A percentile compares a stretch with the other conserved stretches of the same genome.
These are phyloP conservation scores for Zizania latifolia DNA, from an alignment of 176 grass and related monocot species.

Conservation along the genomic window DNA sequence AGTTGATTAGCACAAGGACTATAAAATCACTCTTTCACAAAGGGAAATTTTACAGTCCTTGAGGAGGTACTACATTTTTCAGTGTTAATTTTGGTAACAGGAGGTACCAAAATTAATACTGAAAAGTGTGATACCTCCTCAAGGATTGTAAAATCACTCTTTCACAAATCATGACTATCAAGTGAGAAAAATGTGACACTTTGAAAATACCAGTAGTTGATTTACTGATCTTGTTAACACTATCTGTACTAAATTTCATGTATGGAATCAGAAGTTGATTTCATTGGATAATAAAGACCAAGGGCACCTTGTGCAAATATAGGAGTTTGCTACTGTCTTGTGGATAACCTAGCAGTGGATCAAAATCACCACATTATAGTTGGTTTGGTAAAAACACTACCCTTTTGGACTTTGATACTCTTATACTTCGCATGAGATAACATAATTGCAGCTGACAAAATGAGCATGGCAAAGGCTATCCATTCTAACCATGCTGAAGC, in stretches of 20 bases:
- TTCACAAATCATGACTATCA: background rate
- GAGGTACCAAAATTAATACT: no score
- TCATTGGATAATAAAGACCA: background rate
- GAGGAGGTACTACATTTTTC: background rate
- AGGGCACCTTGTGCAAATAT: background rate
- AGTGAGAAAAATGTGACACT: background rate
- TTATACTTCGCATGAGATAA: background rate
- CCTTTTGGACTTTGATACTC: background rate
- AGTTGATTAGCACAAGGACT: slow-evolving; percentile 4
- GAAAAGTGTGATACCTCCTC: no score
- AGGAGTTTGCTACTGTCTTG: background rate
- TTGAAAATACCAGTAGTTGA: background rate
- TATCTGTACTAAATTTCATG: background rate
- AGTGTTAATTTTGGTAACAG: no score
- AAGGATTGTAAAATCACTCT: no score
- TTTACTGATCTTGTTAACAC: background rate
- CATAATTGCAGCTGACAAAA: background rate
- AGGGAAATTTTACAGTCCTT: no score
- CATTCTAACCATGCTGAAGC: background rate
- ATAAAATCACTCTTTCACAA: no score
- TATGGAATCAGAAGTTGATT: background rate
- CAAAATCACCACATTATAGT: background rate
- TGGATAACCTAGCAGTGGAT: background rate
- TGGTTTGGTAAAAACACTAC: background rate
- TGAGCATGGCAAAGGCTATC: background rate